These are phyloP conservation scores for Hansenula lynferdii DNA, from an alignment of 1,139 yeast genomes.

Conservation along the genomic window DNA sequence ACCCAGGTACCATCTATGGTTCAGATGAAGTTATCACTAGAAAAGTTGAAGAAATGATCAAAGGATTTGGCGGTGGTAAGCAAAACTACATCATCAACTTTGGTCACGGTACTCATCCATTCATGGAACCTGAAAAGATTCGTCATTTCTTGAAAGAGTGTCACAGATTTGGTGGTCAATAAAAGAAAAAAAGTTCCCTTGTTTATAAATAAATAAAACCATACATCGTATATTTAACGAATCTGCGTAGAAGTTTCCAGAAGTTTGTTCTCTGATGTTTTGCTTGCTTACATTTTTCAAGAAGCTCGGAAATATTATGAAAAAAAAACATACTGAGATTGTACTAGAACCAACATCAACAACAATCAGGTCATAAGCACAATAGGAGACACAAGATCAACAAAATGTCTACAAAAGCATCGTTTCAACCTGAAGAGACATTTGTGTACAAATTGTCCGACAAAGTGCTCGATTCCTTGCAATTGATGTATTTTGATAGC, in stretches of 20 bases:
- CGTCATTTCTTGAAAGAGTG: slow-evolving; percentile 83
- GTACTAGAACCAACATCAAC: too few relatives aligned
- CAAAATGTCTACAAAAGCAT: neutral
- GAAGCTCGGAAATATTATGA: too few relatives aligned
- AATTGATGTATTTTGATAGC: slow-evolving; percentile 54
- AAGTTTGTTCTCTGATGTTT: too few relatives aligned
- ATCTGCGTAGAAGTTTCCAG: too few relatives aligned
- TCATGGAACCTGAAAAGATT: slow-evolving; percentile 89
- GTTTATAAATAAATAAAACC: too few relatives aligned
- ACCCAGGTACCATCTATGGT: slow-evolving; percentile 94
- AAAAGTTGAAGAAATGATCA: slow-evolving; percentile 84
- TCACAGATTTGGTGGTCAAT: slow-evolving; percentile 64
- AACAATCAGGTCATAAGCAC: neutral
- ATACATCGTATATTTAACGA: too few relatives aligned
- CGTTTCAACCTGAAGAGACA: slow-evolving; percentile 28
- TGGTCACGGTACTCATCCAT: slow-evolving; percentile 98
- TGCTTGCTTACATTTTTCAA: too few relatives aligned
- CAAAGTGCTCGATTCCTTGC: slow-evolving; percentile 40
- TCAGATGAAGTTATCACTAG: slow-evolving; percentile 71
- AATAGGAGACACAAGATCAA: neutral
- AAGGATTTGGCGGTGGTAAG: slow-evolving; percentile 90
- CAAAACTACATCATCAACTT: slow-evolving; percentile 87
- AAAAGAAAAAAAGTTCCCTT: too few relatives aligned
- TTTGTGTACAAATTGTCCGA: slow-evolving; percentile 50
- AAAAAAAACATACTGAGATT: too few relatives aligned